Evolutionary conservation across 2,329 filamentous ascomycete genomes (phyloP).

Genomic region (Diaporthe ilicicola): DNA sequence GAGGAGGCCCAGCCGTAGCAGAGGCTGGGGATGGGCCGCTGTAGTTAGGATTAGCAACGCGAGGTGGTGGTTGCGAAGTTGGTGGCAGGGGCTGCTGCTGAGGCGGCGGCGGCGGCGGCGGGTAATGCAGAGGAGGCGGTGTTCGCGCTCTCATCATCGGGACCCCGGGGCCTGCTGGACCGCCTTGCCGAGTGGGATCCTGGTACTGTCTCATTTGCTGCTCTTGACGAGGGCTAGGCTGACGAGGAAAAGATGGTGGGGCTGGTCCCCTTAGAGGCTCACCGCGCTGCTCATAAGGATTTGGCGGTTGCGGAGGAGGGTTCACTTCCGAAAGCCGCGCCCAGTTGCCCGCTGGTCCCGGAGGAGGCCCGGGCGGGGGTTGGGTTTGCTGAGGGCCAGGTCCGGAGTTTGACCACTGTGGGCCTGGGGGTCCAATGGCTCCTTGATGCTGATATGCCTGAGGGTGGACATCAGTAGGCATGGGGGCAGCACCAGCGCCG

Average conservation of each 20-base stretch:
- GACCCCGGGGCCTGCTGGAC: slow-evolving; percentile 24
- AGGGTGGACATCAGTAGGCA: slow-evolving; percentile 94
- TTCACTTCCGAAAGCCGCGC: slow-evolving; percentile 81
- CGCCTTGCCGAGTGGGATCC: slow-evolving; percentile 64
- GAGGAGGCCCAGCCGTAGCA: slow-evolving; percentile 48
- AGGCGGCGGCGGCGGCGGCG: slow-evolving; percentile 58
- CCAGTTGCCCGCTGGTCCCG: slow-evolving; percentile 65
- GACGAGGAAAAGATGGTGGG: slow-evolving; percentile 70
- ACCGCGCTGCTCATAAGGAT: slow-evolving; percentile 80
- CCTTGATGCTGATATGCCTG: slow-evolving; percentile 89
- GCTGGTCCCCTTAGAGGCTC: slow-evolving; percentile 75
- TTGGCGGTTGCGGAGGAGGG: slow-evolving; percentile 76
- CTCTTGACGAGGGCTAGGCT: slow-evolving; percentile 80
- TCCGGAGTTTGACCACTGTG: slow-evolving; percentile 87
- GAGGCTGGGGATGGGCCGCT: slow-evolving; percentile 58
- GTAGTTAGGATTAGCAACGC: slow-evolving; percentile 69
- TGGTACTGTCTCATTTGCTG: slow-evolving; percentile 74
- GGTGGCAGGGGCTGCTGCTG: slow-evolving; percentile 50
- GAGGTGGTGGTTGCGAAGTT: slow-evolving; percentile 50
- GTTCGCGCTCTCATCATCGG: slow-evolving; percentile 32
- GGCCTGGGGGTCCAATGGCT: slow-evolving; percentile 83
- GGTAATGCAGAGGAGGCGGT: slow-evolving; percentile 63
- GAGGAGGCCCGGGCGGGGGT: slow-evolving; percentile 53
- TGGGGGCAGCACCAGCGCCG: slow-evolving; percentile 80
- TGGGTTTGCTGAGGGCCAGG: slow-evolving; percentile 65